Percentiles rank a stretch among this genome's conserved stretches.
Conservation (phyloP, 305 asterid species). For the Fraxinus dipetala region DNA sequence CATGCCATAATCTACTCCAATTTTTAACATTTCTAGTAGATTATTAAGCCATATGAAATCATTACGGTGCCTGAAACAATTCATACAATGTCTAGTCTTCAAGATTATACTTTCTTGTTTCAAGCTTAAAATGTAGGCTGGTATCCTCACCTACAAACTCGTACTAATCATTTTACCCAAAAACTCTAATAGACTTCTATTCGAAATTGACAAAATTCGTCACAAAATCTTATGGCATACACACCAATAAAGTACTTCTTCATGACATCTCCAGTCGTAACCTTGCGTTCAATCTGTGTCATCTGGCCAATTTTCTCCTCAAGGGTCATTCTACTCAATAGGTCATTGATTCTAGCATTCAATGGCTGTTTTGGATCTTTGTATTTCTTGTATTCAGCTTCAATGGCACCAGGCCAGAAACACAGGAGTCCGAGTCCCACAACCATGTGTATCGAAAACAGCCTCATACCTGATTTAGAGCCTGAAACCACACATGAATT, state of each 20-base stretch:
- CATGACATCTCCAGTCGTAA: constrained; percentile 35
- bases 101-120: background rate
- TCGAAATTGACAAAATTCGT: background rate
- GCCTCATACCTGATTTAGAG: constrained; percentile 14
- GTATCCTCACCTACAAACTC: background rate
- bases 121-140: background rate
- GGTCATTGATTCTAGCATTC: constrained; percentile 34
- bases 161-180: background rate
- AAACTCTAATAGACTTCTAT: background rate
- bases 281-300: constrained; percentile 41
- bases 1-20: background rate
- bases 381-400: constrained; percentile 25
- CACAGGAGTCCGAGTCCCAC: constrained; percentile 20
- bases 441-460: background rate
- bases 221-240: background rate
- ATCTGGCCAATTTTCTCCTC: constrained; percentile 52
- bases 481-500: background rate
- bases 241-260: constrained; percentile 45
- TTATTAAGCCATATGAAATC: background rate
- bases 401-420: constrained; percentile 10
- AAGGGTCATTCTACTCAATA: constrained; percentile 41
- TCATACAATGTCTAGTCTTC: background rate
- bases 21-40: background rate
- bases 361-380: constrained; percentile 37
- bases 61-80: background rate